Evolutionary conservation across 2,329 filamentous ascomycete species (phyloP), one percentile per base, ranked within the genome.

Genomic region (Penicillium digitatum): DNA sequence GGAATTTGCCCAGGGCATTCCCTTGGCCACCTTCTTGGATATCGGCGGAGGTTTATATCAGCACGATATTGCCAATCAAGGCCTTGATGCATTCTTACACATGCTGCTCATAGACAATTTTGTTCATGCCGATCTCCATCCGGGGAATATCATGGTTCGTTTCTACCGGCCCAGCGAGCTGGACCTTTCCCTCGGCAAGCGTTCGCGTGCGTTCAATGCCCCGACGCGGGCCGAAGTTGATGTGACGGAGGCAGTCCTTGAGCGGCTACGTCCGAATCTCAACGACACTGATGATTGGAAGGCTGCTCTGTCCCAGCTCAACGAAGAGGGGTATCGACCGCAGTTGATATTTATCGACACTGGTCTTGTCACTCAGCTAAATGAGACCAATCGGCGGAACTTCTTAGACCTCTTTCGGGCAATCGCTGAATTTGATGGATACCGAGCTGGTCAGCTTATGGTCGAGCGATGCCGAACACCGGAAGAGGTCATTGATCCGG

Each of bases 101-200:
- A 99, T 99, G 94, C 78, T 99, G 16, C 81, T 99, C 12, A 87
- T 99, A 37, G 94, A 99, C 73, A 99, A 99, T 72, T 99, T 99
- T 72, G 87, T 96, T 26, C 94, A 99, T 69, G 93, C 94, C 5
- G 94, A 99, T 70, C 78, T 99, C 29, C 94, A 99, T 70, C 94
- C 94, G 0, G 94, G 94, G 26, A 99, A 99, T 72, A 97, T 99
- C 75, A 97, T 99, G 92, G 93, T 99, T 44, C 90, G 95, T 60
- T 99, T 99, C 77, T 96, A 97, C 74, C 86, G 93, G 66, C 86
- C 92, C 0, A 84, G 86, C 14, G 82, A 87, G 58, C 82, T 93
- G 0, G 83, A 87, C 46, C 77, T 95, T 1, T 78, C 79, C 22
- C 75, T 87, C 5, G 71, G 70, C 37, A 71, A 73, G 22, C 72